Evolutionary conservation across 108 stramenopile genomes (phyloP).

Genomic region (Cylindrotheca closterium): DNA sequence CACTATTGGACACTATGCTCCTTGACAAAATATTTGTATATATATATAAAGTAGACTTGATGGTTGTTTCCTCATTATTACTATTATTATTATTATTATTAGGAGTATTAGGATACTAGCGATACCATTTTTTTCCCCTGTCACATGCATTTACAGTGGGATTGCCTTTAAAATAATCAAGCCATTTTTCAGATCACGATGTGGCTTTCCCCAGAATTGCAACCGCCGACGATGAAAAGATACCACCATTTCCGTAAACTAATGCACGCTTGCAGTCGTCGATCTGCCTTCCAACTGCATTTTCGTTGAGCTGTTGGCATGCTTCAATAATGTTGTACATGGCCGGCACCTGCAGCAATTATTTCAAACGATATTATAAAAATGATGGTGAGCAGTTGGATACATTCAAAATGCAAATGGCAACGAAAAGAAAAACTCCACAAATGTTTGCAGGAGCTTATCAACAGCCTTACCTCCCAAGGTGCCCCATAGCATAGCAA

Average conservation of each 20-base stretch:
- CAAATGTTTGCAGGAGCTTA: constrained; percentile 2
- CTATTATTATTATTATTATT: no score
- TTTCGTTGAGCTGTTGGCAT: constrained; percentile 22
- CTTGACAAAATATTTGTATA: no score
- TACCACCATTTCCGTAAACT: constrained; percentile 53
- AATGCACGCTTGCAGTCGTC: constrained; percentile 33
- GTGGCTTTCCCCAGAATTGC: constrained; percentile 44
- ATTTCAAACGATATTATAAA: neutral
- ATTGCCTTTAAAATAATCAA: no score
- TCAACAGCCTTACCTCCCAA: constrained; percentile 46
- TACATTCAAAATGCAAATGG: neutral
- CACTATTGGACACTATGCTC: no score
- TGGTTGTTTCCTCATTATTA: no score
- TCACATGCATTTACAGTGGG: no score
- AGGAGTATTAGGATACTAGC: no score
- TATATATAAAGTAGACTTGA: no score
- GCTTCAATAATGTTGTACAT: constrained; percentile 28
- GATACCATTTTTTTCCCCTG: no score
- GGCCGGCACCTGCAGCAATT: neutral
- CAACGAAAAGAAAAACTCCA: neutral
- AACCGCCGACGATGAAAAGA: constrained; percentile 42
- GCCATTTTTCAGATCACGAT: no score
- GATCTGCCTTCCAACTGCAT: constrained; percentile 29
- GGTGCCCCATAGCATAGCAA: constrained; percentile 46
- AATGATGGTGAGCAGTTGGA: neutral